phyloP scores from a whole-genome alignment of 306 rosid genomes.

The Lotus japonicus region DNA sequence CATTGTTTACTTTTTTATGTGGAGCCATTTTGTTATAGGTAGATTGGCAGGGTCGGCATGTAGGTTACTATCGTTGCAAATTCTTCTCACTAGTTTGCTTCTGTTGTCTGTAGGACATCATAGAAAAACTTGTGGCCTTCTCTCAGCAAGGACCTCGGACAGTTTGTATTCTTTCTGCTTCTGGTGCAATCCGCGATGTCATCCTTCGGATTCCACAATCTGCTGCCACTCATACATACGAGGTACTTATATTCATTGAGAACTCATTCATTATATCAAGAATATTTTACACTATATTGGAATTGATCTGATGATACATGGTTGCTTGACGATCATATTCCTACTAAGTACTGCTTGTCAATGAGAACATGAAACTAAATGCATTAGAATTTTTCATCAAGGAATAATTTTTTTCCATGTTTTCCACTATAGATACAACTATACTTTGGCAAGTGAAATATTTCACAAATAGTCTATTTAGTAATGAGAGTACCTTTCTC shows the following conservation, averaged over 20 bases:
- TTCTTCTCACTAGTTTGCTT: conserved; percentile 13
- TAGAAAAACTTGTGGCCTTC: conserved; percentile 58
- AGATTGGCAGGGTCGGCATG: neutral
- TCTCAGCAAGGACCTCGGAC: conserved; percentile 87
- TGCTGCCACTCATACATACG: conserved; percentile 49
- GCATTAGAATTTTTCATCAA: neutral
- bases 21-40: neutral
- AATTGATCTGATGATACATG: neutral
- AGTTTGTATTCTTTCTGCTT: conserved; percentile 84
- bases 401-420: no score
- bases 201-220: conserved; percentile 70
- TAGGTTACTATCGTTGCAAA: neutral
- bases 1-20: neutral
- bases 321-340: neutral
- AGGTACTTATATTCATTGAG: conserved; percentile 41
- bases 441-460: no score
- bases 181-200: conserved; percentile 67
- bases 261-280: conserved; percentile 1
- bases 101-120: conserved; percentile 59
- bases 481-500: no score
- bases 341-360: neutral
- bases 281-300: neutral
- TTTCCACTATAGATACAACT: no score
- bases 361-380: neutral
- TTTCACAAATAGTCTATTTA: no score